Base-by-base conservation (phyloP, 1,284 basidiomycete species). In the Apiotrichum porosum region DNA sequence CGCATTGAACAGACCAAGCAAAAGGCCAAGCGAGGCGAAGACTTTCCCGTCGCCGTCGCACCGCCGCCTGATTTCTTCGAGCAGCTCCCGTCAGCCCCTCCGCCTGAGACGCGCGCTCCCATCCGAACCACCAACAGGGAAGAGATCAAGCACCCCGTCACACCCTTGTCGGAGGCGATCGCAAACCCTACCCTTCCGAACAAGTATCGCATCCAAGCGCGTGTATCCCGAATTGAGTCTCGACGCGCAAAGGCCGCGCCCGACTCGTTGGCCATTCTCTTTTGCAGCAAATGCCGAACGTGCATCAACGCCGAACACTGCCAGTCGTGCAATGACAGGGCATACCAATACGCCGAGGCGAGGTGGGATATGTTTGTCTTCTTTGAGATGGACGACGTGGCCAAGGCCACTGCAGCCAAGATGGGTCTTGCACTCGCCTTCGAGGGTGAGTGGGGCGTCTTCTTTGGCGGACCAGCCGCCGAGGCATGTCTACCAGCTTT, bases 121-220 rank as follows among this genome's bases (percentile, higher is more conserved):
- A n/a, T 35, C 8, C 26, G 26, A 6, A 52, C 53, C 6, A 40
- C 12, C 8, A 8, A 33, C 37, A 56, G 37, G 4, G 57, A 65
- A 36, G 19, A 38, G 8, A 39, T 56, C 21, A 10, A 36, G 6
- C 55, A 68, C 49, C 59, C 57, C 1, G 18, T 58, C 19, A 52
- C 53, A n/a, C 54, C 62, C 1, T 31, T 65, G 3, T 19, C 44
- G 1, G 44, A 58, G 6, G 49, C 64, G 21, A 36, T 52, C 13
- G 22, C 21, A 13, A 63, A 66, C 51, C 31, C 23, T 8, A 58
- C 60, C 4, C 28, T 56, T 3, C 61, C 62, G 4, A 68, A 70
- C 43, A 57, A 56, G 39, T 65, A 58, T 49, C 56, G 59, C 19
- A 45, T 65, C 10, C 54, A 43, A 4, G 65, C 62, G 21, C 50